Base-by-base conservation (phyloP, 208 protist genomes). In the Endotrypanum monterogeii region DNA sequence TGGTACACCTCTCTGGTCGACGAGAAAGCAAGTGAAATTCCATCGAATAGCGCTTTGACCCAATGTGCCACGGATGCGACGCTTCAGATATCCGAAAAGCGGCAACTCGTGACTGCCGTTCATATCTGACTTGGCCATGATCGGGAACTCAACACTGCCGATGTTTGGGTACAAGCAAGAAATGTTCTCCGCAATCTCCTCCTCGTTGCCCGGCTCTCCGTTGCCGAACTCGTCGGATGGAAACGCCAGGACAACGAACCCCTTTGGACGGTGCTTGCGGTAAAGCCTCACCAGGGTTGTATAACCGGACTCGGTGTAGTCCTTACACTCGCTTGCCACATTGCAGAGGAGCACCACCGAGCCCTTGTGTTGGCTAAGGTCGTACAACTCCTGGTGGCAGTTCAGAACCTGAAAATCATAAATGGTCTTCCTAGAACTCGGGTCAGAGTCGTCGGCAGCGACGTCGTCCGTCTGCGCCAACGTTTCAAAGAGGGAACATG, bases 1-100 rank as follows among this genome's bases (percentile, higher is more conserved):
- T 18, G 88, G 83, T 14, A 82, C 71, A 7, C 91, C 91, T 37
- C 84, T 67, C 67, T 76, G 65, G 55, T 96, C 84, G 63, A 90
- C 80, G 28, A 98, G 73, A 69, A 98, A 98, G 57, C 83, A 94
- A 23, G 93, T 96, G 83, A 98, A 98, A 79, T 98, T 98, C 96
- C 96, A 98, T 75, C 93, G 96, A 35, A 98, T 87, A 30, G 84
- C 82, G 32, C 72, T 82, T 56, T 83, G 79, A 9, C 89, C 87
- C 0, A 91, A 69, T 14, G 82, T 82, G 35, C 94, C 94, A 30
- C 80, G 58, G 30, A 85, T 73, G 51, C 80, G 70, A 11, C 65
- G 82, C 83, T 98, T 96, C 16, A 98, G 60, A 74, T 83, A 96
- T 54, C 74, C 75, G 82, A 86, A 97, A 35, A 97, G 75, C 41